Base-by-base conservation (phyloP, 306 rosid genomes). In the Medicago ruthenica region DNA sequence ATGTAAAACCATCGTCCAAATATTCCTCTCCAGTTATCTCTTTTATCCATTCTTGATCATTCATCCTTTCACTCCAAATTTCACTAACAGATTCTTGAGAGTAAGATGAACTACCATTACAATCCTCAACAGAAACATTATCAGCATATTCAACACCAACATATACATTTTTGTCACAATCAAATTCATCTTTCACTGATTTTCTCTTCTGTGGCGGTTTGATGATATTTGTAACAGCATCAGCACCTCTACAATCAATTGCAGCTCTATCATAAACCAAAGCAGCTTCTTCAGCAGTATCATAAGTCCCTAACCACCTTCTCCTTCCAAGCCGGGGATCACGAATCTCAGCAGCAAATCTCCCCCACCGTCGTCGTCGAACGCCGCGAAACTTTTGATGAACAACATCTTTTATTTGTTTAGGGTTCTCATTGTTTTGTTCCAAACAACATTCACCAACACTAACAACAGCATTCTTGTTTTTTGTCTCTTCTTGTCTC, bases 301-400 rank as follows among this genome's bases (percentile, higher is more conserved):
- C 76, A 6, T 5, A 78, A 5, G 81, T 79, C 0, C 77, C 77
- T 1, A 79, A 18, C 82, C 82, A 79, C 17, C 16, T 61, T 51
- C 82, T 44, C 1, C 3, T 50, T 0, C 8, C n/a, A 1, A 27
- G 13, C 0, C 8, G 0, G 2, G 97, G 93, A 81, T 91, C 96
- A 62, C 98, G 73, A 47, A 93, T 93, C 92, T 93, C 98, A 0
- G 97, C 98, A 0, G 98, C 93, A 93, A 93, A 93, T 70, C 87
- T 88, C 0, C 98, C 98, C 98, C 97, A 93, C 0, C 91, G 93
- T 16, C 93, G 67, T 34, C 91, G 93, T 2, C 98, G 78, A 2
- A 93, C 98, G 0, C 98, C 98, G 0, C 98, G 88, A 64, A 81
- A 93, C 83, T 93, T 93, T 1, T 37, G n/a, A 70, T 57, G 77